These are phyloP conservation scores for Fusarium aywerte DNA, from an alignment of 2,329 filamentous ascomycete species.

Conservation along the genomic window DNA sequence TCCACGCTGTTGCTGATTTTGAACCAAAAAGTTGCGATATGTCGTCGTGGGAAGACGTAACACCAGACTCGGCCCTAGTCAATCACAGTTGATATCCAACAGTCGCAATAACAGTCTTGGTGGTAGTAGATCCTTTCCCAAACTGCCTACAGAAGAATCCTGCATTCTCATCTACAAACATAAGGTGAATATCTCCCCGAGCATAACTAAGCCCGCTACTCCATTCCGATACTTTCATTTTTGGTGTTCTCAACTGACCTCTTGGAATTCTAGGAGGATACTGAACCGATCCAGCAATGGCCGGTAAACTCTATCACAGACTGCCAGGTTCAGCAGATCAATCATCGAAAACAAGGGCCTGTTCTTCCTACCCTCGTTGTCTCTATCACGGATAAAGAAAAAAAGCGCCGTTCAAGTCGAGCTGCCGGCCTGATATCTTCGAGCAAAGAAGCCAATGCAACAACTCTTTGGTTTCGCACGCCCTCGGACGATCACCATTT, in stretches of 20 bases:
- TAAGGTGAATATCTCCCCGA: conserved; percentile 55
- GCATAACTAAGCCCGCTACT: background rate
- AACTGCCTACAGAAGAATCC: conserved; percentile 54
- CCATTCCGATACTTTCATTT: background rate
- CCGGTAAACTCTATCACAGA: conserved; percentile 63
- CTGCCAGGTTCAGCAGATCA: conserved; percentile 68
- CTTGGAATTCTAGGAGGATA: conserved; percentile 57
- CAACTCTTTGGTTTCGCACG: conserved; percentile 67
- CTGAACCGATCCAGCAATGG: conserved; percentile 65
- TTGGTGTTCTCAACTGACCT: conserved; percentile 12
- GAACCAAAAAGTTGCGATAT: conserved; percentile 63
- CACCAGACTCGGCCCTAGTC: conserved; percentile 48
- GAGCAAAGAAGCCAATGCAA: conserved; percentile 61
- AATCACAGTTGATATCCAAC: conserved; percentile 55
- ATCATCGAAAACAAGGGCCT: conserved; percentile 71
- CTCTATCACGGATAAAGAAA: conserved; percentile 68
- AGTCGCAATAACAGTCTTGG: conserved; percentile 53
- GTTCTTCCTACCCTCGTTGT: conserved; percentile 69
- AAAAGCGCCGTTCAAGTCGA: conserved; percentile 72
- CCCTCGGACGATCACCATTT: conserved; percentile 62
- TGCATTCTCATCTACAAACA: conserved; percentile 67
- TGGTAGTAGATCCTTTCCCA: conserved; percentile 51
- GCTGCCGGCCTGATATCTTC: conserved; percentile 65
- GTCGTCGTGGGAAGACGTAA: conserved; percentile 62
- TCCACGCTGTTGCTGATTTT: conserved; percentile 25